These are phyloP conservation scores for Pseudonectria foliicola DNA, from an alignment of 2,329 filamentous ascomycete species.

Conservation along the genomic window DNA sequence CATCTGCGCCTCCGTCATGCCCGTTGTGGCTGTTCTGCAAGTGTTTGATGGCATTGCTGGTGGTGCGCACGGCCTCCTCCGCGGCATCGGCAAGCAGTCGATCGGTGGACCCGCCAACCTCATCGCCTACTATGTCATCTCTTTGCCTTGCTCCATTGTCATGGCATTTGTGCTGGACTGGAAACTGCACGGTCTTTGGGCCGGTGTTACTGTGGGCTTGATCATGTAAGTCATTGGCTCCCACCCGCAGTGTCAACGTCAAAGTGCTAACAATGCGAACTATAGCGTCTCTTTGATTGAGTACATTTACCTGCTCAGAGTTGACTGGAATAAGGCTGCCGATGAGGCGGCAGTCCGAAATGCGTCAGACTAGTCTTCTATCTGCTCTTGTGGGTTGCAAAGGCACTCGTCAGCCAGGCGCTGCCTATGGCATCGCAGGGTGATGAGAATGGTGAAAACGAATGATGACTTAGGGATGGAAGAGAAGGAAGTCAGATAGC, in stretches of 20 bases:
- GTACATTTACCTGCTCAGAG: conserved; percentile 44
- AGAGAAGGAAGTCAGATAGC: too few species aligned
- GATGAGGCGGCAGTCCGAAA: conserved; percentile 47
- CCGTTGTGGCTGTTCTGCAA: conserved; percentile 81
- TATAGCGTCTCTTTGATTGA: conserved; percentile 46
- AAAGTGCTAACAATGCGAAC: conserved; percentile 4
- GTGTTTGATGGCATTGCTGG: conserved; percentile 77
- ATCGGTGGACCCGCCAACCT: conserved; percentile 87
- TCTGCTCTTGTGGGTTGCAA: not conserved
- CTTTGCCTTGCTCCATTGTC: conserved; percentile 74
- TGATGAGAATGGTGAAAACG: too few species aligned
- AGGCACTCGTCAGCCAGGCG: too few species aligned
- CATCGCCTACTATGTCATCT: conserved; percentile 78
- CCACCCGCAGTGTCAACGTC: not conserved
- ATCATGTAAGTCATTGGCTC: conserved; percentile 39
- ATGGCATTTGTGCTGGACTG: conserved; percentile 70
- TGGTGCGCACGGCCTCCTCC: conserved; percentile 74
- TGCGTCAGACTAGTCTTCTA: conserved; percentile 31
- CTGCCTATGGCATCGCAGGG: not conserved
- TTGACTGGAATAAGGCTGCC: conserved; percentile 47
- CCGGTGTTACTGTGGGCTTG: conserved; percentile 67
- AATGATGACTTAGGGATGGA: too few species aligned
- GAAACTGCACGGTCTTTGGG: conserved; percentile 77
- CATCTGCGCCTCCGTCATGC: conserved; percentile 63
- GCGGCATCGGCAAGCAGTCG: conserved; percentile 81